Evolutionary conservation across 1,284 basidiomycete genomes (phyloP), one percentile per base, ranked within the genome.

Genomic region (Veloporphyrellus conicus): DNA sequence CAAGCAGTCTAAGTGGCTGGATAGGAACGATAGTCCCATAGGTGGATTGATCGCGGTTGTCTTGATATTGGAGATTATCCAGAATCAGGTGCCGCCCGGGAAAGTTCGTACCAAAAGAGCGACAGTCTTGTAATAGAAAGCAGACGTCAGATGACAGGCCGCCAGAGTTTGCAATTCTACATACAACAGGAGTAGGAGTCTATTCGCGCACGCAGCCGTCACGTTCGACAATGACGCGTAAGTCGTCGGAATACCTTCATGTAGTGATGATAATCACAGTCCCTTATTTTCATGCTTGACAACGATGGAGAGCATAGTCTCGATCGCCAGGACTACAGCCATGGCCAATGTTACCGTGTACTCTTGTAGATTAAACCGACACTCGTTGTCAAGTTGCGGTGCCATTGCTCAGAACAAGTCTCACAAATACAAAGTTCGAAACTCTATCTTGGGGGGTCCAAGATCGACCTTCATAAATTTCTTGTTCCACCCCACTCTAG

Each of bases 311-410:
- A 87, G 69, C 3, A 79, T 82, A 18, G 75, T 75, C 50, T 77
- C 68, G 16, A 85, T 61, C 0, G 68, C 68, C 14, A 87, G 54
- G 2, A 84, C 78, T 1, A 70, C 74, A 0, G 82, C 78, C 16
- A 72, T 64, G 7, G 79, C 79, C 34, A 87, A 70, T 4, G 83
- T n/a, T n/a, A n/a, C 83, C 3, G 78, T 79, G 49, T 85, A 87
- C 66, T 87, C 85, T 37, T 85, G 85, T 28, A 86, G 71, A 59
- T 82, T 85, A 22, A 43, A 19, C 2, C 16, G 23, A 11, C 9
- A 14, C 29, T 41, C 39, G 41, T n/a, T n/a, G n/a, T n/a, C n/a
- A n/a, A n/a, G n/a, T n/a, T n/a, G n/a, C n/a, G n/a, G n/a, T n/a
- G n/a, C n/a, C n/a, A n/a, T n/a, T n/a, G n/a, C n/a, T n/a, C n/a